Conservation (phyloP, 2,329 filamentous ascomycete genomes). For the Penicillium sclerotiorum region DNA sequence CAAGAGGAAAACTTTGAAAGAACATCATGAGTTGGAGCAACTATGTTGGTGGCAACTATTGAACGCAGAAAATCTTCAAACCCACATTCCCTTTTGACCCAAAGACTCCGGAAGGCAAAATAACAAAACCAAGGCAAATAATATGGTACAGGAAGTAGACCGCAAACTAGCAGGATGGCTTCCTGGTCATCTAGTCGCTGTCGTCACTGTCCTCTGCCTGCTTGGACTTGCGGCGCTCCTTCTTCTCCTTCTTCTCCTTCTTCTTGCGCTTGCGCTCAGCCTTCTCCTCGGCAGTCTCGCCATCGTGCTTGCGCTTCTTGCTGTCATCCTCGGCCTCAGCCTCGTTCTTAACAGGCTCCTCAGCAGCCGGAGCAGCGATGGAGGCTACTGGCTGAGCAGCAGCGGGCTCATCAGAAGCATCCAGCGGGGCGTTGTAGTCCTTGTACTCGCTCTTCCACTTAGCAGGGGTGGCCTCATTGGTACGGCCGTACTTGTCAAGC, state of each 20-base stretch:
- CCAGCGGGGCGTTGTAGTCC: conserved; percentile 69
- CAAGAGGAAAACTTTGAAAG: background rate
- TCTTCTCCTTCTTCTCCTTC: conserved; percentile 59
- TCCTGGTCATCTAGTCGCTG: conserved; percentile 43
- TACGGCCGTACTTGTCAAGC: conserved; percentile 93
- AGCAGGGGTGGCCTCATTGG: conserved; percentile 89
- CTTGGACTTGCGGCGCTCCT: conserved; percentile 78
- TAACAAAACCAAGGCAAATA: conserved; percentile 21
- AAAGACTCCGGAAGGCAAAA: conserved; percentile 40
- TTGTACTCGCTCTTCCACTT: conserved; percentile 94
- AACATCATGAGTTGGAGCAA: conserved; percentile 13
- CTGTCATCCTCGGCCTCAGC: conserved; percentile 51
- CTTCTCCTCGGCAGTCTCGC: conserved; percentile 53
- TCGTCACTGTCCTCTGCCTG: conserved; percentile 72
- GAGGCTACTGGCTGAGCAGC: conserved; percentile 36
- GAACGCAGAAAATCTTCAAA: conserved; percentile 26
- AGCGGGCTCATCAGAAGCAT: conserved; percentile 49
- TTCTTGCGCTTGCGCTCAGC: conserved; percentile 55
- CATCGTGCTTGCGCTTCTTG: conserved; percentile 61
- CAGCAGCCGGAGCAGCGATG: conserved; percentile 2
- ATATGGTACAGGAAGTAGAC: conserved; percentile 46
- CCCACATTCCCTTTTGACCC: conserved; percentile 42
- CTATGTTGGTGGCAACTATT: conserved; percentile 7
- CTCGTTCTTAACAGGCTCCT: conserved; percentile 43
- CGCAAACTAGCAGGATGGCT: conserved; percentile 18